A percentile compares a stretch with the other conserved stretches of the same genome.
phyloP scores from a whole-genome alignment of 2,329 filamentous ascomycete species.

The Claviceps quebecensis region DNA sequence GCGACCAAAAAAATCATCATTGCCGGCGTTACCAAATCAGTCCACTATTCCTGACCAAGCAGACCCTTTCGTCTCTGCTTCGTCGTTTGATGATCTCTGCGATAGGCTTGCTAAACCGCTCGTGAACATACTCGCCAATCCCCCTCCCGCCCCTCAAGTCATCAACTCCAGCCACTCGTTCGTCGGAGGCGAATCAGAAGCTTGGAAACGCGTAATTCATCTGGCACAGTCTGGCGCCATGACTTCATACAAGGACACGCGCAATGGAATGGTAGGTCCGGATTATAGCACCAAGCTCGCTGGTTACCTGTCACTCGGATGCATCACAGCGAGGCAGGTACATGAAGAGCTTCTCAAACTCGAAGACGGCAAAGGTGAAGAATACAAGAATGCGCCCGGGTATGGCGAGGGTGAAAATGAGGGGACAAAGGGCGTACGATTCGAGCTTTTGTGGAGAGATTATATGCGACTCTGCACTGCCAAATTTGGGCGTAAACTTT shows the following conservation, averaged over 20 bases:
- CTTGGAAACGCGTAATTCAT: conserved; percentile 42
- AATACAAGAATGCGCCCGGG: conserved; percentile 30
- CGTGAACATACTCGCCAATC: conserved; percentile 31
- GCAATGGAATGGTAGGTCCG: conserved; percentile 55
- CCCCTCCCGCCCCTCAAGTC: conserved; percentile 37
- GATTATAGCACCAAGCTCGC: conserved; percentile 69
- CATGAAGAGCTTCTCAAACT: conserved; percentile 54
- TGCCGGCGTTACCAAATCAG: conserved; percentile 43
- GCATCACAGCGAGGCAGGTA: conserved; percentile 57
- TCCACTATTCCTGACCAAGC: conserved; percentile 41
- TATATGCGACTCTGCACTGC: conserved; percentile 65
- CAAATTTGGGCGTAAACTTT: conserved; percentile 55
- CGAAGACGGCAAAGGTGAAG: conserved; percentile 44
- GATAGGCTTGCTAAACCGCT: conserved; percentile 44
- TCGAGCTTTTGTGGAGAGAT: conserved; percentile 66
- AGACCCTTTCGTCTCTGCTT: conserved; percentile 49
- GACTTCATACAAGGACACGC: conserved; percentile 52
- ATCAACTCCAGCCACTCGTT: conserved; percentile 51
- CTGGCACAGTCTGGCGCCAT: conserved; percentile 48
- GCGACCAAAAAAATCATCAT: conserved; percentile 29
- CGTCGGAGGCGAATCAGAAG: conserved; percentile 50
- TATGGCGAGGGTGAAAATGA: conserved; percentile 59
- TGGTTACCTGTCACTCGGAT: conserved; percentile 57
- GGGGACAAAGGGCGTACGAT: conserved; percentile 54
- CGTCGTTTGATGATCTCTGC: conserved; percentile 37